Percentiles rank a stretch among this genome's conserved stretches.
Conservation (phyloP, 108 stramenopile genomes). For the Mediolabrus comicus region DNA sequence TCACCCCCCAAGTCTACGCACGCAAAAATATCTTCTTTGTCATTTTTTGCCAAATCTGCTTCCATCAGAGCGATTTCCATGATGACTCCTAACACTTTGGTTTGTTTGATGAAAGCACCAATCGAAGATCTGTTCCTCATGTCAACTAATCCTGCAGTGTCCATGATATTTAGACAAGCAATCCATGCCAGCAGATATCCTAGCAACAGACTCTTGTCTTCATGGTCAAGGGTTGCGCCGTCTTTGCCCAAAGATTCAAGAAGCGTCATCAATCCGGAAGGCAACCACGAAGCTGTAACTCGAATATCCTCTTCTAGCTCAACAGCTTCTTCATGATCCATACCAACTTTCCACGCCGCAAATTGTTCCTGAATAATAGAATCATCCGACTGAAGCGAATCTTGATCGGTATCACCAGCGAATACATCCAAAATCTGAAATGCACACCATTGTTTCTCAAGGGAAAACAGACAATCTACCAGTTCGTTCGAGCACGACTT, state of each 20-base stretch:
- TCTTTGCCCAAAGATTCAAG: constrained; percentile 51
- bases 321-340: constrained; percentile 63
- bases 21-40: constrained; percentile 29
- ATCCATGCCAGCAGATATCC: constrained; percentile 69
- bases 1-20: constrained; percentile 26
- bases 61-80: constrained; percentile 58
- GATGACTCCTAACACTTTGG: constrained; percentile 35
- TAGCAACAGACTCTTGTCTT: constrained; percentile 37
- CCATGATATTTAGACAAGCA: constrained; percentile 50
- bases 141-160: constrained; percentile 55
- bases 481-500: constrained; percentile 31
- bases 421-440: constrained; percentile 48
- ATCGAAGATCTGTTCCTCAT: constrained; percentile 63
- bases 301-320: constrained; percentile 73
- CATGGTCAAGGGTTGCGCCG: constrained; percentile 8
- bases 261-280: constrained; percentile 48
- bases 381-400: constrained; percentile 30
- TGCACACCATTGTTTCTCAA: constrained; percentile 54
- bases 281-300: constrained; percentile 59
- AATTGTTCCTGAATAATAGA: constrained; percentile 34
- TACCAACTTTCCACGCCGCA: constrained; percentile 46
- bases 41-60: constrained; percentile 44
- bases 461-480: constrained; percentile 38
- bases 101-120: constrained; percentile 56
- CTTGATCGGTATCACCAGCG: constrained; percentile 27